Conservation (phyloP, 441 rosid species). For the Jatropha podagrica region DNA sequence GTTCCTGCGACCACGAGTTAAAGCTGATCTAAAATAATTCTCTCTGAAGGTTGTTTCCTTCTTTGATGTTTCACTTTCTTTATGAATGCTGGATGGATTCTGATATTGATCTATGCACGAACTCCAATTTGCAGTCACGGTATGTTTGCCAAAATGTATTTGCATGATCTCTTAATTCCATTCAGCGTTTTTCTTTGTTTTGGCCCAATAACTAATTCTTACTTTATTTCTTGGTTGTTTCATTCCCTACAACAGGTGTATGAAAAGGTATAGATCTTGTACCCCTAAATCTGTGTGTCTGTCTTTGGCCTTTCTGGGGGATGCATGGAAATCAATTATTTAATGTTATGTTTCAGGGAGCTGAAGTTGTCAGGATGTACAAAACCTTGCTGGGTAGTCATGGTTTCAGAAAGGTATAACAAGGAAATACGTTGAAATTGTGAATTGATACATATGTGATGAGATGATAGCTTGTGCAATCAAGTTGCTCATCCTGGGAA, state of each 20-base stretch:
- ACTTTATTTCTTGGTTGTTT: conserved; percentile 21
- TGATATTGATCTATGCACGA: conserved; percentile 25
- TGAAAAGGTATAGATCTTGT: conserved; percentile 69
- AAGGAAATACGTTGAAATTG: conserved; percentile 10
- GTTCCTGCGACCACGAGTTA: conserved; percentile 9
- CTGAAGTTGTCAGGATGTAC: conserved; percentile 99
- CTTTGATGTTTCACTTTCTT: conserved; percentile 21
- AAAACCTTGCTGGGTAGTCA: conserved; percentile 86
- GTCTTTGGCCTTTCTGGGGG: neutral
- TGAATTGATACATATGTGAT: conserved; percentile 1
- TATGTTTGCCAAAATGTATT: conserved; percentile 31
- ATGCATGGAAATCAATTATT: conserved; percentile 19
- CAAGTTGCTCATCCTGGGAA: conserved; percentile 13
- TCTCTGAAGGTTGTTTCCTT: conserved; percentile 15
- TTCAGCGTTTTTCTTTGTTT: neutral
- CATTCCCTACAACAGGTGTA: conserved; percentile 70
- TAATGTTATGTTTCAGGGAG: conserved; percentile 62
- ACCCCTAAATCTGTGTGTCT: conserved; percentile 12
- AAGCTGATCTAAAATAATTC: conserved; percentile 1
- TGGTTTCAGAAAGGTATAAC: conserved; percentile 88
- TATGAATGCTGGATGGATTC: conserved; percentile 28
- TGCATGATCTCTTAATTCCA: neutral
- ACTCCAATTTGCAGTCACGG: conserved; percentile 69
- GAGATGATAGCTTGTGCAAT: conserved; percentile 6
- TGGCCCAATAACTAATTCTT: conserved; percentile 21